phyloP scores from a whole-genome alignment of 2,329 filamentous ascomycete genomes.

The Microcyclosporella mali region DNA sequence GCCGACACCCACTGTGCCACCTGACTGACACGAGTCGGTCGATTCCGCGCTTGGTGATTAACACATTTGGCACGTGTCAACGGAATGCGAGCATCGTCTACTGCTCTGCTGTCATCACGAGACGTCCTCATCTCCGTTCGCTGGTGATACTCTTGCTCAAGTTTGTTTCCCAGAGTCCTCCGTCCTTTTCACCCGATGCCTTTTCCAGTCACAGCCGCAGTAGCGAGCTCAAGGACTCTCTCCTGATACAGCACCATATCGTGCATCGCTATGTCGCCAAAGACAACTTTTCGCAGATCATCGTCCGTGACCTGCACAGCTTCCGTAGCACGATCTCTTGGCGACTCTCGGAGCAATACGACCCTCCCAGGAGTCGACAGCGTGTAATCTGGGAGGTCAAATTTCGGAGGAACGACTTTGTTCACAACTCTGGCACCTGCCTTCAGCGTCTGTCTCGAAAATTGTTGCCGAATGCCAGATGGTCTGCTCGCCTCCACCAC shows the following conservation, averaged over 20 bases:
- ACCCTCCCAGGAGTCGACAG: constrained; percentile 66
- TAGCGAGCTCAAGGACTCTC: constrained; percentile 65
- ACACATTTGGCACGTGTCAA: too few relatives aligned
- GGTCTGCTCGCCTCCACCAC: constrained; percentile 7
- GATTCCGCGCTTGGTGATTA: neutral
- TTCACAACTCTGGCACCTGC: constrained; percentile 1
- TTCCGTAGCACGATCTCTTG: constrained; percentile 50
- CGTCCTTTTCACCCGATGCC: constrained; percentile 4
- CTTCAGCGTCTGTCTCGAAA: constrained; percentile 8
- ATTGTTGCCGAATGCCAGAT: constrained; percentile 6
- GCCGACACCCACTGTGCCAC: too few relatives aligned
- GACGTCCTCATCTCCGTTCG: too few relatives aligned
- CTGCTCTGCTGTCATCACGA: too few relatives aligned
- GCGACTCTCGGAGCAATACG: constrained; percentile 54
- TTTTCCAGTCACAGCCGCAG: constrained; percentile 55
- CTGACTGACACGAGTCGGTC: too few relatives aligned
- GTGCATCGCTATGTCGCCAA: constrained; percentile 76
- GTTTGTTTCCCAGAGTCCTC: too few relatives aligned
- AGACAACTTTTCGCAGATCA: constrained; percentile 63
- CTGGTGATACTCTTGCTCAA: too few relatives aligned
- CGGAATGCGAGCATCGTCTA: too few relatives aligned
- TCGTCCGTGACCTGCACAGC: constrained; percentile 64
- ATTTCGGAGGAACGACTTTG: constrained; percentile 34
- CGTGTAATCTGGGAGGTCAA: constrained; percentile 60
- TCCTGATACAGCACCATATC: constrained; percentile 71